Conservation (phyloP, 257 asterid genomes). For the Thymus mandschuricus region DNA sequence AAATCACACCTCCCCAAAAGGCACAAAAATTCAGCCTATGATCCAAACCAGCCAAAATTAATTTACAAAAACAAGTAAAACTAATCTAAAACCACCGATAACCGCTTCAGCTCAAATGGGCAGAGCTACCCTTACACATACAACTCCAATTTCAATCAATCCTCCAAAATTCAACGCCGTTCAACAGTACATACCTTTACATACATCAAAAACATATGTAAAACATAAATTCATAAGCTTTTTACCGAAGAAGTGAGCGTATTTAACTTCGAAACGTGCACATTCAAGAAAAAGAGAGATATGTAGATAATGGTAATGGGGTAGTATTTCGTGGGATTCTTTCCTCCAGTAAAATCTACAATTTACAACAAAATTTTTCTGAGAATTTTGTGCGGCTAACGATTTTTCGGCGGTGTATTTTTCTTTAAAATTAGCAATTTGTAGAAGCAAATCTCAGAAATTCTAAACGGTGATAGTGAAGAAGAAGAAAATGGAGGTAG, state of each 20-base stretch:
- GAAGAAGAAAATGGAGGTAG: constrained; percentile 24
- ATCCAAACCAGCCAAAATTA: constrained; percentile 25
- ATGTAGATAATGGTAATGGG: constrained; percentile 35
- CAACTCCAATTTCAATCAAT: constrained; percentile 14
- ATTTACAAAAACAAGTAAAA: constrained; percentile 1
- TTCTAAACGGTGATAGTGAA: constrained; percentile 34
- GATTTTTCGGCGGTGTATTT: constrained; percentile 30
- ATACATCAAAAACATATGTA: not conserved
- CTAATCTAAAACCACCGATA: not conserved
- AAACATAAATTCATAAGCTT: constrained; percentile 17
- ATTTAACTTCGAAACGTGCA: constrained; percentile 18
- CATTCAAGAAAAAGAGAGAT: constrained; percentile 27
- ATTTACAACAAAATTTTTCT: constrained; percentile 17
- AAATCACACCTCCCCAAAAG: constrained; percentile 8
- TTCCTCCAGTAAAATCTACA: constrained; percentile 27
- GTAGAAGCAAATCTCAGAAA: constrained; percentile 39
- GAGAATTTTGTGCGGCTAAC: constrained; percentile 41
- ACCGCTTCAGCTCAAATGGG: constrained; percentile 28
- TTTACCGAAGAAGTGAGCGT: constrained; percentile 28
- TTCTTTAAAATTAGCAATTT: constrained; percentile 5
- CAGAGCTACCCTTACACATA: constrained; percentile 19
- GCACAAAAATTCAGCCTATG: constrained; percentile 26
- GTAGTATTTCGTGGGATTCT: constrained; percentile 26
- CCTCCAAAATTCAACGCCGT: constrained; percentile 3
- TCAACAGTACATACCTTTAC: not conserved